Evolutionary conservation across 106 monocot genomes (phyloP), one percentile per base, ranked within the genome.

Genomic region (Narthecium ossifragum): DNA sequence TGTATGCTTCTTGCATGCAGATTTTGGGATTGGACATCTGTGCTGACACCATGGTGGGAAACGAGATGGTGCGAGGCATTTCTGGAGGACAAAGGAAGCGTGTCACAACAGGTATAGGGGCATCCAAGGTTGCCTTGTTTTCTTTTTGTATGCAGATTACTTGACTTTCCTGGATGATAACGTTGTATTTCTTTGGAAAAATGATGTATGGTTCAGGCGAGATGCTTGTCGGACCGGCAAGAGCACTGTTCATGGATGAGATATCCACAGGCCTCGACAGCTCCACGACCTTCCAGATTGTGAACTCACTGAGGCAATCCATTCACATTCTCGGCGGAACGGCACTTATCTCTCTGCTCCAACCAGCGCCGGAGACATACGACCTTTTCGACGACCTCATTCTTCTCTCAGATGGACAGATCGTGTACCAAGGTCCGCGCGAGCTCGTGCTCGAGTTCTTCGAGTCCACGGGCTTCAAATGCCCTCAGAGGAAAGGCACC

Each of bases 221-320:
- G 50, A 85, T 85, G 85, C 67, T 85, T 53, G 85, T 85, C 15
- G 85, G 85, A 18, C 85, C 85, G n/a, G 73, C 85, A 21, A 85
- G 45, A 46, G 80, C 80, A 47, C 62, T 85, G 14, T 80, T 85
- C 57, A 80, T 85, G 85, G 85, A 85, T 46, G 85, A 85, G 55
- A 85, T 85, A 59, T 85, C 85, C 0, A 85, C 80, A 13, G 85
- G 80, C 20, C 56, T 85, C 12, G 85, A 85, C 49, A 85, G 85
- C 54, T 80, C 80, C 0, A 85, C 85, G 24, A 85, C 85, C 21
- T 74, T 57, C 63, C 77, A 76, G 34, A 85, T 85, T 34, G 70
- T 85, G 11, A 85, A 80, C 37, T 65, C 67, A 2, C 40, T 85
- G 0, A 62, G 85, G 39, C 85, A 85, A 53, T 73, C 77, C 17